Conservation (phyloP, 2,329 filamentous ascomycete species). For the Colletotrichum sp. region DNA sequence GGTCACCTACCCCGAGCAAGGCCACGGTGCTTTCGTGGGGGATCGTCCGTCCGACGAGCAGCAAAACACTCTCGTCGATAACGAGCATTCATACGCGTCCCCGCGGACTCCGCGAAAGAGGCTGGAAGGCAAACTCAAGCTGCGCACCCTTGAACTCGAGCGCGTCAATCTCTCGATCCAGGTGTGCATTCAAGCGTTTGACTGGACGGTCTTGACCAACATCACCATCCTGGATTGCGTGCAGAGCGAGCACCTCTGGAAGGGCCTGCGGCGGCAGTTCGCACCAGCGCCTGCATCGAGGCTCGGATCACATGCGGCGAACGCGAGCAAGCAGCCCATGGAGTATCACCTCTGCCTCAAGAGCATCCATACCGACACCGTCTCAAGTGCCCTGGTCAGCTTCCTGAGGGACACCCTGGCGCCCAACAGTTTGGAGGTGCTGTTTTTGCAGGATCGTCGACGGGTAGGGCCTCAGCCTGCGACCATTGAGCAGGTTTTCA, state of each 20-base stretch:
- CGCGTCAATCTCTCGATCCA: slow-evolving; percentile 75
- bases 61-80: background rate
- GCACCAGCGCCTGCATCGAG: slow-evolving; percentile 43
- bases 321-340: slow-evolving; percentile 34
- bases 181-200: slow-evolving; percentile 72
- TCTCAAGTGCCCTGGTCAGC: slow-evolving; percentile 70
- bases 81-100: background rate
- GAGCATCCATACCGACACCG: slow-evolving; percentile 76
- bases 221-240: slow-evolving; percentile 77
- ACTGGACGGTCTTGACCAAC: slow-evolving; percentile 75
- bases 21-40: background rate
- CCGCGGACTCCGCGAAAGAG: slow-evolving; percentile 41
- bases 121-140: slow-evolving; percentile 62
- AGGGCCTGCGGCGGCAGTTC: slow-evolving; percentile 69
- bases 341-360: slow-evolving; percentile 72
- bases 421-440: slow-evolving; percentile 78
- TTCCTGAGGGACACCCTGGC: slow-evolving; percentile 81
- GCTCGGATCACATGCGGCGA: slow-evolving; percentile 8
- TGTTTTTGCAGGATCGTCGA: slow-evolving; percentile 75
- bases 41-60: background rate
- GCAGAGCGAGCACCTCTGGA: slow-evolving; percentile 78
- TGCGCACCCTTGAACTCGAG: slow-evolving; percentile 79
- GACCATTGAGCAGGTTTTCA: slow-evolving; percentile 73
- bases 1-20: background rate
- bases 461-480: slow-evolving; percentile 57